A percentile compares a stretch with the other conserved stretches of the same genome.
phyloP scores from a whole-genome alignment of 1,284 basidiomycete genomes.

The Coniophora puteana region DNA sequence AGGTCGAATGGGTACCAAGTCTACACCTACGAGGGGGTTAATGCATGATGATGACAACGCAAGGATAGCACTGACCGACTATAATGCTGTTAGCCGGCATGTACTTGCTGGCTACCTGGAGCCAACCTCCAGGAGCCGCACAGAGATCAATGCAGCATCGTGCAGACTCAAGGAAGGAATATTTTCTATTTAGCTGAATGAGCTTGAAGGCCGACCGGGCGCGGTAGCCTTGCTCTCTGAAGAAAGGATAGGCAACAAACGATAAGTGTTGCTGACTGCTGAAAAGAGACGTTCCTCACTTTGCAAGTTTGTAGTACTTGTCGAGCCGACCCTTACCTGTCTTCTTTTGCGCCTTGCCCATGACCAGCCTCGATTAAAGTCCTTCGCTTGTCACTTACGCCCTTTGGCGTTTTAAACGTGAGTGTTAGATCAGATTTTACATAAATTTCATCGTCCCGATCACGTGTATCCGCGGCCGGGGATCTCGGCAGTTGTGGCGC shows the following conservation, averaged over 20 bases:
- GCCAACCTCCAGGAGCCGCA: conserved; percentile 98
- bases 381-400: neutral
- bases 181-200: conserved; percentile 99
- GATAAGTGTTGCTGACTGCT: conserved; percentile 11
- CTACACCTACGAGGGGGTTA: conserved; percentile 61
- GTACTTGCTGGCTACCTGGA: conserved; percentile 97
- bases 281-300: conserved; percentile 55
- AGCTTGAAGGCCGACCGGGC: conserved; percentile 99
- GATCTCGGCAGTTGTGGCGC: too few relatives aligned
- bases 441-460: too few relatives aligned
- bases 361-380: conserved; percentile 26
- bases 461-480: too few relatives aligned
- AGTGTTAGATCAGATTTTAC: too few relatives aligned
- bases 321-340: conserved; percentile 94
- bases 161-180: conserved; percentile 86
- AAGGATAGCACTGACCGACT: conserved; percentile 61
- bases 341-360: conserved; percentile 84
- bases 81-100: conserved; percentile 97
- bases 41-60: conserved; percentile 4
- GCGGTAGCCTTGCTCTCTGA: conserved; percentile 96
- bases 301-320: conserved; percentile 94
- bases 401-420: conserved; percentile 1
- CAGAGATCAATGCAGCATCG: conserved; percentile 98
- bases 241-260: conserved; percentile 10
- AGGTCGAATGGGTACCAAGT: conserved; percentile 94